phyloP scores from a whole-genome alignment of 257 asterid species.

The Haberlea rhodopensis region DNA sequence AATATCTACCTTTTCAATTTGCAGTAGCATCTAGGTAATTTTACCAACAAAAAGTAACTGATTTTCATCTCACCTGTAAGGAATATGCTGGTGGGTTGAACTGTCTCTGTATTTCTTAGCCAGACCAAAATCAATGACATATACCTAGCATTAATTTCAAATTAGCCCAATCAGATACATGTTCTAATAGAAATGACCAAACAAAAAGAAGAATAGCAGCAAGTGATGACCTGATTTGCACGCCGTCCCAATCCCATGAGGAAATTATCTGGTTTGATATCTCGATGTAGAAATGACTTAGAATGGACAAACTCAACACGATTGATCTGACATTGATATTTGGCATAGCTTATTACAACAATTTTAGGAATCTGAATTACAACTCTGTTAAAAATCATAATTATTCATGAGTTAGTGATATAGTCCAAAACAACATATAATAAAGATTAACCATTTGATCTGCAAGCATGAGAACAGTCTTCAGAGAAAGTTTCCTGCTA shows the following conservation, averaged over 20 bases:
- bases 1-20: not conserved
- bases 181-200: not conserved
- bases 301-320: conserved; percentile 60
- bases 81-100: conserved; percentile 63
- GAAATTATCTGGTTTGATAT: conserved; percentile 73
- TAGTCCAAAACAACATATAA: not conserved
- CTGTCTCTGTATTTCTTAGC: conserved; percentile 74
- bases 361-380: not conserved
- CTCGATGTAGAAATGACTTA: conserved; percentile 67
- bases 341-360: not conserved
- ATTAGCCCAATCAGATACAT: not conserved
- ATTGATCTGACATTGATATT: conserved; percentile 38
- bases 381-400: not conserved
- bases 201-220: conserved; percentile 1
- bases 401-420: not conserved
- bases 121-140: conserved; percentile 72
- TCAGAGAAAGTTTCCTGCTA: conserved; percentile 61
- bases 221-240: conserved; percentile 56
- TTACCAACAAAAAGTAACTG: not conserved
- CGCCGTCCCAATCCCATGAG: conserved; percentile 77
- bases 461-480: conserved; percentile 79
- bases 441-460: conserved; percentile 58
- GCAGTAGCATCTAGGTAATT: not conserved
- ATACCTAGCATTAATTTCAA: conserved; percentile 36
- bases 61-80: conserved; percentile 50